A percentile compares a stretch with the other conserved stretches of the same genome.
Conservation (phyloP, 257 asterid species). For the Cynanchum wilfordii region DNA sequence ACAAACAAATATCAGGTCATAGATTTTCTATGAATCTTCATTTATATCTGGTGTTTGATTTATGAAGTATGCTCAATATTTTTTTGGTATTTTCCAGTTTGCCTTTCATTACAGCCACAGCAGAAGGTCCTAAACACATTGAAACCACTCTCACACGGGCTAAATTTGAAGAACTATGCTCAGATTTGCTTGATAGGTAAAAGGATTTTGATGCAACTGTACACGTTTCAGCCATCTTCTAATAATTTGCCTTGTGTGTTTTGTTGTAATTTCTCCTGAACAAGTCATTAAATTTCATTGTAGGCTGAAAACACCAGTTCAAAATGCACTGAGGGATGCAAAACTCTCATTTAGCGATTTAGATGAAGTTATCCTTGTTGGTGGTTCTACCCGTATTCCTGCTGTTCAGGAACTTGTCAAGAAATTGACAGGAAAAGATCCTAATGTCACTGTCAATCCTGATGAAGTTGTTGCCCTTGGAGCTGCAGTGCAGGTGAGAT, state of each 20-base stretch:
- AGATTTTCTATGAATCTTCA: neutral
- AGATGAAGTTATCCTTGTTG: constrained; percentile 92
- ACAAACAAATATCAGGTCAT: constrained; percentile 84
- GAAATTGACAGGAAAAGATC: constrained; percentile 92
- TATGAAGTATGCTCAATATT: neutral
- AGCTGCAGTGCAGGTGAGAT: constrained; percentile 91
- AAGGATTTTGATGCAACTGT: constrained; percentile 13
- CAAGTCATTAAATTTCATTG: neutral
- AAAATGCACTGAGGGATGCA: constrained; percentile 89
- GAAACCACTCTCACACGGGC: constrained; percentile 91
- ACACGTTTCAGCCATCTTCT: neutral
- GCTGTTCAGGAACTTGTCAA: constrained; percentile 94
- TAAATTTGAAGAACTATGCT: constrained; percentile 89
- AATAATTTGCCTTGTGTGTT: neutral
- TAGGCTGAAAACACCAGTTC: constrained; percentile 91
- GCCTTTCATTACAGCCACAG: constrained; percentile 98
- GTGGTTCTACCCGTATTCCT: constrained; percentile 97
- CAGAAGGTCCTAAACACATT: constrained; percentile 97
- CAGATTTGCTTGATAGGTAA: constrained; percentile 91
- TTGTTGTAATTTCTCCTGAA: neutral
- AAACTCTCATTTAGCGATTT: constrained; percentile 78
- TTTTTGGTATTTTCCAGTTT: constrained; percentile 34
- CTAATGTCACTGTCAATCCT: constrained; percentile 93
- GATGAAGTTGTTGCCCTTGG: constrained; percentile 99
- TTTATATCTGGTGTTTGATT: neutral